phyloP scores from a whole-genome alignment of 1,284 basidiomycete species.

The Ustilago tritici region DNA sequence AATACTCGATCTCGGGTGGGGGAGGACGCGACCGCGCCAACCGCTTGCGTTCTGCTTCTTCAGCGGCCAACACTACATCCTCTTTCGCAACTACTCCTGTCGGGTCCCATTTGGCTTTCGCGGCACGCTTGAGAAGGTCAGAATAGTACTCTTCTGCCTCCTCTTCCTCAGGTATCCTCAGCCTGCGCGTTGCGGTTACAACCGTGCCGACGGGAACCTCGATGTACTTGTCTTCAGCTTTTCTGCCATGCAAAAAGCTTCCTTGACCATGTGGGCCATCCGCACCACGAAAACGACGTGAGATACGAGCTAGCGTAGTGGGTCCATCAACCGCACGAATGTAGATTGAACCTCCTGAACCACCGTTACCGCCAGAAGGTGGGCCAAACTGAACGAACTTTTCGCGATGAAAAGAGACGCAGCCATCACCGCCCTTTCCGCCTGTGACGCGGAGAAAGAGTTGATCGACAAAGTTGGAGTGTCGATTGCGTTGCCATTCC shows the following conservation, averaged over 20 bases:
- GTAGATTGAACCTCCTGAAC: constrained; percentile 63
- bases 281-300: constrained; percentile 50
- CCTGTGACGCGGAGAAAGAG: constrained; percentile 54
- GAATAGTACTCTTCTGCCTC: constrained; percentile 53
- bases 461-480: constrained; percentile 64
- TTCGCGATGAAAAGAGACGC: constrained; percentile 67
- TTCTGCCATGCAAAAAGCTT: constrained; percentile 59
- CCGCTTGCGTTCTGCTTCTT: constrained; percentile 24
- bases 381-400: constrained; percentile 68
- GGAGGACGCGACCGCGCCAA: constrained; percentile 19
- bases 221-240: constrained; percentile 57
- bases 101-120: constrained; percentile 46
- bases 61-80: constrained; percentile 36
- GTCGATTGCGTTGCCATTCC: constrained; percentile 57
- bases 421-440: constrained; percentile 68
- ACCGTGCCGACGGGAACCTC: constrained; percentile 68
- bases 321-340: constrained; percentile 56
- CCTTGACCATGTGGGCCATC: constrained; percentile 66
- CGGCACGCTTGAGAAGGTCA: constrained; percentile 45
- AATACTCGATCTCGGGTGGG: constrained; percentile 27
- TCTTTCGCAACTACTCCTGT: constrained; percentile 44
- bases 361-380: constrained; percentile 67
- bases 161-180: constrained; percentile 47
- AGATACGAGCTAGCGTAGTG: constrained; percentile 60
- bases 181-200: constrained; percentile 49